phyloP scores from a whole-genome alignment of 2,329 filamentous ascomycete genomes.

The Coniochaeta ligniaria region DNA sequence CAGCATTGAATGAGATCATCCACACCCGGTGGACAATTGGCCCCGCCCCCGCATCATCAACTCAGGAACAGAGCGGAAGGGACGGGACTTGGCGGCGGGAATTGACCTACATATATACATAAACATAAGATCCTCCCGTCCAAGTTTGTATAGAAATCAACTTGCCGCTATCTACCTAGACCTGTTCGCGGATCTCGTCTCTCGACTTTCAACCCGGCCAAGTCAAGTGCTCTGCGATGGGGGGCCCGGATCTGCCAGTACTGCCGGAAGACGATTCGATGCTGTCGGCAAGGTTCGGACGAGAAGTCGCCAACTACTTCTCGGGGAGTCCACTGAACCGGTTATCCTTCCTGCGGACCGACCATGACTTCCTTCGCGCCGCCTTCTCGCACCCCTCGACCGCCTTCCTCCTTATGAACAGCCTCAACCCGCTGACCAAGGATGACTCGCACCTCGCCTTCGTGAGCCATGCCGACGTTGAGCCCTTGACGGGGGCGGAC shows the following conservation, averaged over 20 bases:
- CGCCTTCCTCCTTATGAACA: slow-evolving; percentile 70
- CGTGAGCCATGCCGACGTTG: slow-evolving; percentile 61
- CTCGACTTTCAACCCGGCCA: background rate
- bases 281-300: slow-evolving; percentile 71
- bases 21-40: background rate
- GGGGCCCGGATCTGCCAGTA: slow-evolving; percentile 28
- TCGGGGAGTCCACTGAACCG: slow-evolving; percentile 72
- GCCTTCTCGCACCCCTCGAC: slow-evolving; percentile 61
- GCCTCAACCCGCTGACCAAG: slow-evolving; percentile 66
- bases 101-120: no score
- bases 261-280: slow-evolving; percentile 51
- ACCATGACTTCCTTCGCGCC: slow-evolving; percentile 61
- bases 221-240: slow-evolving; percentile 9
- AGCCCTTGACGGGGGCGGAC: slow-evolving; percentile 61
- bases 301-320: slow-evolving; percentile 79
- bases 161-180: background rate
- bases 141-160: background rate
- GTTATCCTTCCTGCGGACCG: slow-evolving; percentile 67
- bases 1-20: background rate
- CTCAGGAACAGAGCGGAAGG: background rate
- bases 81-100: background rate
- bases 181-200: background rate
- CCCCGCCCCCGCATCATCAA: background rate
- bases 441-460: slow-evolving; percentile 54
- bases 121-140: background rate